Base-by-base conservation (phyloP, 2,329 filamentous ascomycete species). In the Stagonosporopsis tanaceti region DNA sequence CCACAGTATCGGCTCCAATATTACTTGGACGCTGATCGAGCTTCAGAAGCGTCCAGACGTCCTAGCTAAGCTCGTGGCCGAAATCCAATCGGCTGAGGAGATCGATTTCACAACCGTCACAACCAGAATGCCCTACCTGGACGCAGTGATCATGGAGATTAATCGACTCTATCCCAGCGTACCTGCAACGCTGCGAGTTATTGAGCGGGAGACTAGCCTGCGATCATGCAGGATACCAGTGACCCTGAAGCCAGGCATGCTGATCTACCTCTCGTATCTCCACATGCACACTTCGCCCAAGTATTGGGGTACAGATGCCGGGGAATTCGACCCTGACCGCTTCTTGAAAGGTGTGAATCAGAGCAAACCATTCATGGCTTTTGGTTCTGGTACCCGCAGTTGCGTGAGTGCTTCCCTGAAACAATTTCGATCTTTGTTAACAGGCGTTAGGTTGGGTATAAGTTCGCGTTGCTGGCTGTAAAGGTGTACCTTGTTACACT, bases 1-100 rank as follows among this genome's bases (percentile, higher is more conserved):
- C 22, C 55, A 47, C 34, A 42, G 45, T 20, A 42, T 58, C n/a
- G 55, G 50, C 11, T 58, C 50, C 2, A 48, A 53, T 9, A 53
- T 58, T 7, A 44, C 35, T 2, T 58, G 50, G 40, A 34, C 35
- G 8, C 14, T 58, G 39, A 58, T 53, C 9, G 44, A 50, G 35
- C 40, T 53, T 1, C 44, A 58, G 11, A 44, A 46, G 20, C 39
- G 32, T 6, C 55, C 50, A 8, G 45, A 58, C 11, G 22, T 39
- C 5, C 39, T 42, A 8, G 35, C 27, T 1, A 45, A 22, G 34
- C 50, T 53, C 8, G 24, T 41, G 15, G 22, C 38, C 3, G 45
- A 58, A 32, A 58, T 58, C 6, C 17, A 41, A 4, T 39, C 48
- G 1, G 22, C 50, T 15, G 32, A 37, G 6, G 7, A 41, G 4